A percentile compares a stretch with the other conserved stretches of the same genome.
Evolutionary conservation across 768 basidiomycete genomes (phyloP).

Genomic region (Mycena epipterygia): DNA sequence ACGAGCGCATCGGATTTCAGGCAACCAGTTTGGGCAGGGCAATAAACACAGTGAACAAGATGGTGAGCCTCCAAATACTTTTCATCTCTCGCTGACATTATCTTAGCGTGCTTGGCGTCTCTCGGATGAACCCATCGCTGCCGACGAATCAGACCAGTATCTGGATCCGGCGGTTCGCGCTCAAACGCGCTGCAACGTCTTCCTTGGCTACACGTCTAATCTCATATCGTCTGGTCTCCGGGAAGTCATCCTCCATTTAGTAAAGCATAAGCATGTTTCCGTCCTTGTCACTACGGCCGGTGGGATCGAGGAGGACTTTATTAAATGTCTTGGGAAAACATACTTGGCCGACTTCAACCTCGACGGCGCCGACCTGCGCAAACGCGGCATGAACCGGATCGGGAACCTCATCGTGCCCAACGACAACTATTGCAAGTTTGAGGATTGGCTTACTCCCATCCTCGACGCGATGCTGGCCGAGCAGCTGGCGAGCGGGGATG

Average conservation of each 20-base stretch:
- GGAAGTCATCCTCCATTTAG: conserved; percentile 92
- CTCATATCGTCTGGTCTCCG: conserved; percentile 97
- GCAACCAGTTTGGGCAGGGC: conserved; percentile 93
- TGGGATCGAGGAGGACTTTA: conserved; percentile 98
- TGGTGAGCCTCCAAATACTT: conserved; percentile 66
- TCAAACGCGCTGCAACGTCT: conserved; percentile 85
- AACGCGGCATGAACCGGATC: conserved; percentile 95
- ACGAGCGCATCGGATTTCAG: conserved; percentile 96
- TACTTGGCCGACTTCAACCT: conserved; percentile 95
- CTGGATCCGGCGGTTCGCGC: conserved; percentile 70
- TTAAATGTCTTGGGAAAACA: conserved; percentile 98
- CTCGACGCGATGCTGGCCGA: conserved; percentile 92
- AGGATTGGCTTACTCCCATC: conserved; percentile 98
- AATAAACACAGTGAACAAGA: conserved; percentile 91
- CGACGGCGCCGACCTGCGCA: conserved; percentile 89
- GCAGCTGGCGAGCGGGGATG: conserved; percentile 75
- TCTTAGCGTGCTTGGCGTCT: conserved; percentile 88
- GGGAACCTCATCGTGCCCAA: conserved; percentile 98
- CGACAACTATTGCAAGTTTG: conserved; percentile 99
- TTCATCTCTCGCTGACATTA: conserved; percentile 9
- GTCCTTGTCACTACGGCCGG: conserved; percentile 97
- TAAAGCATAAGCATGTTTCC: conserved; percentile 91
- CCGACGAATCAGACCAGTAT: conserved; percentile 80
- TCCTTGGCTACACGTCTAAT: conserved; percentile 99
- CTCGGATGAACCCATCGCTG: conserved; percentile 82